Evolutionary conservation across 2,329 filamentous ascomycete genomes (phyloP).

Genomic region (Paraconiothyrium sp.): DNA sequence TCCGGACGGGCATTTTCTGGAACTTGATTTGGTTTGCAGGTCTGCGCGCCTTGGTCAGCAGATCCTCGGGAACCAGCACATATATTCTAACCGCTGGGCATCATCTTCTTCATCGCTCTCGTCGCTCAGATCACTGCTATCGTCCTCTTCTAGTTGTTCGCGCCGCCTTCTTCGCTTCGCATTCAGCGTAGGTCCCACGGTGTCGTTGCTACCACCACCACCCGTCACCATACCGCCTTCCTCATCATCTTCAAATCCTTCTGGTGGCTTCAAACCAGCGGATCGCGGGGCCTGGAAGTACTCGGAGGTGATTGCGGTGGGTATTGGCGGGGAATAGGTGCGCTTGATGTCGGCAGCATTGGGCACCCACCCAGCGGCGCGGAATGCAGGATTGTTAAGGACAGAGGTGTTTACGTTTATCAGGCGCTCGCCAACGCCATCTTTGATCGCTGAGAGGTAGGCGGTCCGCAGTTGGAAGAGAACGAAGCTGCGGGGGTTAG

Average conservation of each 20-base stretch:
- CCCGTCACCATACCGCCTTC: constrained; percentile 76
- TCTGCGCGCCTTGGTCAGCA: constrained; percentile 42
- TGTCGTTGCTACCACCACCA: constrained; percentile 70
- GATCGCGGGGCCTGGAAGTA: constrained; percentile 79
- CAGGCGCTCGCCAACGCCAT: constrained; percentile 84
- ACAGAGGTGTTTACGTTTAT: constrained; percentile 83
- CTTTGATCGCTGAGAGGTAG: constrained; percentile 81
- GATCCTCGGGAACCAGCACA: neutral
- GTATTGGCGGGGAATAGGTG: constrained; percentile 86
- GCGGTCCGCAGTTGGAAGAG: constrained; percentile 83
- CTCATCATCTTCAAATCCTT: constrained; percentile 74
- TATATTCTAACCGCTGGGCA: constrained; percentile 41
- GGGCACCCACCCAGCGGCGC: constrained; percentile 80
- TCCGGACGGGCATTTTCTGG: constrained; percentile 90
- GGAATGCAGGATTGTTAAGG: constrained; percentile 82
- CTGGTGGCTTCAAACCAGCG: constrained; percentile 61
- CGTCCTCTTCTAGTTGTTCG: constrained; percentile 83
- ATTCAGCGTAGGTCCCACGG: constrained; percentile 70
- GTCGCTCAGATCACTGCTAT: constrained; percentile 85
- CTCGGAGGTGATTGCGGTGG: constrained; percentile 81
- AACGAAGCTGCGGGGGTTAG: constrained; percentile 68
- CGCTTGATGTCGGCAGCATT: constrained; percentile 80
- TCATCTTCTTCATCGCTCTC: constrained; percentile 83
- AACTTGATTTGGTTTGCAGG: constrained; percentile 94
- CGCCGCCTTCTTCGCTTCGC: constrained; percentile 73